Conservation (phyloP, 1,284 basidiomycete species). For the Gomphus sp. region DNA sequence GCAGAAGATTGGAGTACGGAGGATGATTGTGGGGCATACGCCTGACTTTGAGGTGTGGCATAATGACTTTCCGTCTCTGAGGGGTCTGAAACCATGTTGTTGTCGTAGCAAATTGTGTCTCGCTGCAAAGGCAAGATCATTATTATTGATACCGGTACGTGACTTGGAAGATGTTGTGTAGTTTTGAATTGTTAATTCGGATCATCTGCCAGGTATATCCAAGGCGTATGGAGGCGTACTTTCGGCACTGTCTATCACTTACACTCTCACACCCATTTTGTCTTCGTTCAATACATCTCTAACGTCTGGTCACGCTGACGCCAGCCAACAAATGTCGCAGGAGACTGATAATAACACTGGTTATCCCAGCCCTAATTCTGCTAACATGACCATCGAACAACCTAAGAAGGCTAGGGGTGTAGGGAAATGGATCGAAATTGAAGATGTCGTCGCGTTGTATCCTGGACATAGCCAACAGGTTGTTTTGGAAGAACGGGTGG, state of each 20-base stretch:
- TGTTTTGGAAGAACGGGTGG: constrained; percentile 37
- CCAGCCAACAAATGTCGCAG: constrained; percentile 18
- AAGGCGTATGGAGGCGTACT: constrained; percentile 88
- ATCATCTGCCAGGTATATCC: constrained; percentile 58
- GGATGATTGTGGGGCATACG: constrained; percentile 93
- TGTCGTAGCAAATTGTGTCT: constrained; percentile 57
- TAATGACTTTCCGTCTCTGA: neutral
- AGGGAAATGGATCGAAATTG: constrained; percentile 60
- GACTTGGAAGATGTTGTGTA: too few species aligned
- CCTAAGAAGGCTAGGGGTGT: neutral
- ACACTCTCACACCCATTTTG: constrained; percentile 50
- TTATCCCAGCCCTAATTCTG: neutral
- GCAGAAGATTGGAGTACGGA: constrained; percentile 63
- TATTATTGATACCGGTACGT: constrained; percentile 77
- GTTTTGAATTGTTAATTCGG: neutral
- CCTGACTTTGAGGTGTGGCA: constrained; percentile 65
- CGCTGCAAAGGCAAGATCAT: constrained; percentile 82
- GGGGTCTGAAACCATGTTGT: constrained; percentile 2
- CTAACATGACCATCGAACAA: neutral
- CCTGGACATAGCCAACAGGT: constrained; percentile 45
- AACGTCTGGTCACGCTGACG: neutral
- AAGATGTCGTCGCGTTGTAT: constrained; percentile 75
- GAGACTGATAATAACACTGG: neutral
- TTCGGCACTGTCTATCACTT: constrained; percentile 79
- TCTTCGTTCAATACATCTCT: constrained; percentile 16